Evolutionary conservation across 495 filamentous ascomycete genomes (phyloP).

Genomic region (Neurospora sp.): DNA sequence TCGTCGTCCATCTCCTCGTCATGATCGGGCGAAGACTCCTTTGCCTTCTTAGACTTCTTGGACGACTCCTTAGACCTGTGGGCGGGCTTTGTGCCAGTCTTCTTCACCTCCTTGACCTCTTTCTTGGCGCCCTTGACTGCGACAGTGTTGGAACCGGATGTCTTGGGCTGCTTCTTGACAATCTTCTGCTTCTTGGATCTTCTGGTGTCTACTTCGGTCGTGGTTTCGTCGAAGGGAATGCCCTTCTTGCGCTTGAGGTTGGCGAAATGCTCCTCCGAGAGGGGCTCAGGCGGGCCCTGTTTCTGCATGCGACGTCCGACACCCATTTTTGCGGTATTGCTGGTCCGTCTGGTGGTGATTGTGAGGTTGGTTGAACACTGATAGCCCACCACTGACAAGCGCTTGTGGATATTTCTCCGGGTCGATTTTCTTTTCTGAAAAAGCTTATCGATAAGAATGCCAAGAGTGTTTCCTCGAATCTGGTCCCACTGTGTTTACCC

Average conservation of each 20-base stretch:
- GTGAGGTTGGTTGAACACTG: neutral
- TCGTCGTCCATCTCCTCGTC: constrained; percentile 42
- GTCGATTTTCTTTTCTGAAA: neutral
- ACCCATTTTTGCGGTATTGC: constrained; percentile 55
- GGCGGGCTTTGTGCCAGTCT: constrained; percentile 3
- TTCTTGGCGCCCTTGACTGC: constrained; percentile 26
- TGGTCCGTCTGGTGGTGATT: constrained; percentile 3
- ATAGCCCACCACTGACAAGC: neutral
- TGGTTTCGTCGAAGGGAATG: constrained; percentile 36
- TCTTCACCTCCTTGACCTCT: constrained; percentile 7
- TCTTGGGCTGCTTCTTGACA: constrained; percentile 34
- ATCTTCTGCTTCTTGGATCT: constrained; percentile 57
- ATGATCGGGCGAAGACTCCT: constrained; percentile 31
- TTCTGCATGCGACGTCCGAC: constrained; percentile 87
- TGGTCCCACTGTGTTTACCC: neutral
- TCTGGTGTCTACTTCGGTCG: constrained; percentile 33
- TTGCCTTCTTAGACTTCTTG: constrained; percentile 39
- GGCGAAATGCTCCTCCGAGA: constrained; percentile 70
- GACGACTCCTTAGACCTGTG: constrained; percentile 6
- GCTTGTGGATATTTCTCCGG: neutral
- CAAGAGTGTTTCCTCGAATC: neutral
- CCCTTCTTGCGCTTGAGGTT: constrained; percentile 68
- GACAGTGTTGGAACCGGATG: constrained; percentile 8
- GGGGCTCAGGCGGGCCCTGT: constrained; percentile 74
- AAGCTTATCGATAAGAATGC: neutral